Percentiles rank a stretch among this genome's conserved stretches.
Evolutionary conservation across 2,329 filamentous ascomycete genomes (phyloP).

Genomic region (Stromatinia cepivora): DNA sequence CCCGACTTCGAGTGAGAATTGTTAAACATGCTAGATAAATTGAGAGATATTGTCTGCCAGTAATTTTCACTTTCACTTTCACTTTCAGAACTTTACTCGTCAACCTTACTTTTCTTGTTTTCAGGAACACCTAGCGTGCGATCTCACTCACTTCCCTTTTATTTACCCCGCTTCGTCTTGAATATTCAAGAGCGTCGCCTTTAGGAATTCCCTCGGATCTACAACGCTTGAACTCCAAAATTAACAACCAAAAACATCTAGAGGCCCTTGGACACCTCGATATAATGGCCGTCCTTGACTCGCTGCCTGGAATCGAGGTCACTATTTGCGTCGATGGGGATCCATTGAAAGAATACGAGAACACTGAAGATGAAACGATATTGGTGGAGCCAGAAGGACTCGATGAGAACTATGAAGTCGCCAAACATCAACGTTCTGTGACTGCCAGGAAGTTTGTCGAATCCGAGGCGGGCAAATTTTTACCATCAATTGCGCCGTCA

Average conservation of each 20-base stretch:
- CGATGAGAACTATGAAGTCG: not conserved
- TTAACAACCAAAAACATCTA: not conserved
- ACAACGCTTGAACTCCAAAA: not conserved
- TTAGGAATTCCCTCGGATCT: not conserved
- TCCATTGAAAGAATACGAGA: not conserved
- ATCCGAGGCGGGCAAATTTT: not conserved
- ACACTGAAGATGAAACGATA: not conserved
- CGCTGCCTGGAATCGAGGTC: not conserved
- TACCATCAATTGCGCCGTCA: not conserved
- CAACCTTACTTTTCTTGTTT: not conserved
- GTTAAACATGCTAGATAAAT: not conserved
- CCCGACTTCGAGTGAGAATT: not conserved
- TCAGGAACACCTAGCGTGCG: too few species aligned
- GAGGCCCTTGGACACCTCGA: not conserved
- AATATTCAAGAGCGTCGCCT: not conserved
- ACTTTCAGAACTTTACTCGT: not conserved
- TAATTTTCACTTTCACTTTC: not conserved
- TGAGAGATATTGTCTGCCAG: not conserved
- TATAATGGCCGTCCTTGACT: not conserved
- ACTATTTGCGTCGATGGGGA: not conserved
- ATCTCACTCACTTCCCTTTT: not conserved
- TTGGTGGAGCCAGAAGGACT: not conserved
- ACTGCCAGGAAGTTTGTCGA: conserved; percentile 2
- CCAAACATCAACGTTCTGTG: not conserved
- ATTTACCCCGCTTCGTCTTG: not conserved